Evolutionary conservation across 2,329 filamentous ascomycete species (phyloP).

Genomic region (Pestalotiopsis sp.): DNA sequence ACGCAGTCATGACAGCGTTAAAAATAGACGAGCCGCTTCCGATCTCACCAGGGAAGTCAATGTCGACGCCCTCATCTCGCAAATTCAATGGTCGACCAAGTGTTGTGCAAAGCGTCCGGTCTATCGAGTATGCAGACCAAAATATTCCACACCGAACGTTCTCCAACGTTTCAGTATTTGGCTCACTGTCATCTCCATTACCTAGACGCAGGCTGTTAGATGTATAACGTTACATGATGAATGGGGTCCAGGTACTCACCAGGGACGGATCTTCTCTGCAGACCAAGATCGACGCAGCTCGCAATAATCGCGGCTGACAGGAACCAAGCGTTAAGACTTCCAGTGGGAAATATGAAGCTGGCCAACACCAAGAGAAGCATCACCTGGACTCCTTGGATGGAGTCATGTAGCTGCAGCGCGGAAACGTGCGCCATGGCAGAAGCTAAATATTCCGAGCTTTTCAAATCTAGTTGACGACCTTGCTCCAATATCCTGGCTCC

Average conservation of each 20-base stretch:
- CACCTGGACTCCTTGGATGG: slow-evolving; percentile 24
- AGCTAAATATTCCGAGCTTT: slow-evolving; percentile 14
- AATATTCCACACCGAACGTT: slow-evolving; percentile 41
- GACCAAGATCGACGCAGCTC: slow-evolving; percentile 27
- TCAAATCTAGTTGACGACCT: slow-evolving; percentile 16
- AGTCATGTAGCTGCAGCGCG: slow-evolving; percentile 20
- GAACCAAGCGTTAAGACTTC: slow-evolving; percentile 26
- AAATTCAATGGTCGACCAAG: slow-evolving; percentile 59
- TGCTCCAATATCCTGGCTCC: slow-evolving; percentile 23
- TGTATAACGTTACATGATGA: background rate
- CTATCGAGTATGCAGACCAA: slow-evolving; percentile 55
- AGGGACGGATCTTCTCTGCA: slow-evolving; percentile 19
- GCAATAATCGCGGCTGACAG: slow-evolving; percentile 27
- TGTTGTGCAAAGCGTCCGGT: slow-evolving; percentile 54
- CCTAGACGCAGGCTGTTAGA: background rate
- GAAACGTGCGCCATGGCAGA: slow-evolving; percentile 3
- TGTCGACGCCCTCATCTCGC: slow-evolving; percentile 56
- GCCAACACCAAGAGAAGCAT: slow-evolving; percentile 24
- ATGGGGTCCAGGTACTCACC: background rate
- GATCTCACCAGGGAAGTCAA: slow-evolving; percentile 38
- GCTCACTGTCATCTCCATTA: background rate
- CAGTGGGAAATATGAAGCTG: slow-evolving; percentile 16
- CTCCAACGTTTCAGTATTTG: background rate
- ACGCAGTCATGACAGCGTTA: background rate
- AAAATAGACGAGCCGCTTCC: background rate